Evolutionary conservation across 2,329 filamentous ascomycete species (phyloP).

Genomic region (Hypoxylon sp.): DNA sequence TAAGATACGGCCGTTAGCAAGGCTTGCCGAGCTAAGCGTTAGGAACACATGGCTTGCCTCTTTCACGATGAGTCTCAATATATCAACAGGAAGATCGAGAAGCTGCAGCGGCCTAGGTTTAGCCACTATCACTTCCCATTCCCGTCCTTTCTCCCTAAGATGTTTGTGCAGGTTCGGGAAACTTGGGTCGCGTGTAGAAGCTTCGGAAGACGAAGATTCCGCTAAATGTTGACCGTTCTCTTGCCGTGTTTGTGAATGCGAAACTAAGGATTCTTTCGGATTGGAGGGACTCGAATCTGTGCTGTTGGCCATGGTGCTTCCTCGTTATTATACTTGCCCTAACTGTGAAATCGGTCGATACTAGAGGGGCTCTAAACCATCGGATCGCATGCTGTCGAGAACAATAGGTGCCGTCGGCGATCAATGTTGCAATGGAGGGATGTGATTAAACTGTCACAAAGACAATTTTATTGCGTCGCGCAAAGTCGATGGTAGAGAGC

Average conservation of each 20-base stretch:
- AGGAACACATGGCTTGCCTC: slow-evolving; percentile 67
- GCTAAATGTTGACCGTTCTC: slow-evolving; percentile 36
- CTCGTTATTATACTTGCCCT: slow-evolving; percentile 15
- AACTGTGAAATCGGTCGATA: slow-evolving; percentile 27
- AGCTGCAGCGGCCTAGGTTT: slow-evolving; percentile 73
- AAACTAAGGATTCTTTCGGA: slow-evolving; percentile 37
- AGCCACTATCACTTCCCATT: slow-evolving; percentile 75
- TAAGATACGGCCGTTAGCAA: slow-evolving; percentile 54
- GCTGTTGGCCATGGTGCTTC: slow-evolving; percentile 47
- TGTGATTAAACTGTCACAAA: slow-evolving; percentile 7
- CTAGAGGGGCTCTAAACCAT: slow-evolving; percentile 30
- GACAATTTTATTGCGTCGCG: slow-evolving; percentile 23
- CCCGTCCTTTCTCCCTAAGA: slow-evolving; percentile 72
- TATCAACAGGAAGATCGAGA: slow-evolving; percentile 82
- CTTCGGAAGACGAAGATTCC: slow-evolving; percentile 44
- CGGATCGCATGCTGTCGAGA: slow-evolving; percentile 42
- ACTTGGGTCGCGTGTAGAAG: slow-evolving; percentile 42
- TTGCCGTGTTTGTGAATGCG: slow-evolving; percentile 44
- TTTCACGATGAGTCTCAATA: slow-evolving; percentile 83
- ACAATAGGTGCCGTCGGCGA: slow-evolving; percentile 11
- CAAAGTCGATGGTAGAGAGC: slow-evolving; percentile 18
- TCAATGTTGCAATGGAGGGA: slow-evolving; percentile 12
- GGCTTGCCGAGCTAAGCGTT: slow-evolving; percentile 16
- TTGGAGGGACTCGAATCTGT: slow-evolving; percentile 40
- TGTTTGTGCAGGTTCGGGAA: slow-evolving; percentile 57